Conservation (phyloP, 495 filamentous ascomycete species). For the Jackrogersella minutella region DNA sequence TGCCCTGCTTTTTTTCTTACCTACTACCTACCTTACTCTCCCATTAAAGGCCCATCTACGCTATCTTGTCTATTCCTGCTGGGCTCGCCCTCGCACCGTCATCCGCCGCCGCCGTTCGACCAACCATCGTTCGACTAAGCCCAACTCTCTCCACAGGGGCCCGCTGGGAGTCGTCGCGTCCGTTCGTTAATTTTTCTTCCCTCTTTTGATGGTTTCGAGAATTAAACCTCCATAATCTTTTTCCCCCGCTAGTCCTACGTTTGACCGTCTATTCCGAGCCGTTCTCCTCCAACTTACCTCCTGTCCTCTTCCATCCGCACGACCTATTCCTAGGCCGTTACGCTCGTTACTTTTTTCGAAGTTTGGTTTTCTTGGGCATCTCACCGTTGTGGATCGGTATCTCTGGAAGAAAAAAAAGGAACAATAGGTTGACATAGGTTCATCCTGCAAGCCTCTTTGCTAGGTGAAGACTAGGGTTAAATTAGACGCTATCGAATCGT, state of each 20-base stretch:
- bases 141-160: conserved; percentile 27
- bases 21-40: background rate
- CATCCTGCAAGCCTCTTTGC: conserved; percentile 24
- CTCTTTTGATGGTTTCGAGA: conserved; percentile 34
- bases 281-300: conserved; percentile 20
- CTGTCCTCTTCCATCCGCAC: conserved; percentile 24
- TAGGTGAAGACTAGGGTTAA: conserved; percentile 37
- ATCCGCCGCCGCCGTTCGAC: conserved; percentile 32
- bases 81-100: conserved; percentile 28
- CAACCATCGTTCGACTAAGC: conserved; percentile 33
- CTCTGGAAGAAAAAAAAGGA: conserved; percentile 18
- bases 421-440: conserved; percentile 14
- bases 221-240: conserved; percentile 33
- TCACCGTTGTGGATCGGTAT: conserved; percentile 33
- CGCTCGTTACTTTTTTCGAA: conserved; percentile 44
- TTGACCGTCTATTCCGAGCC: conserved; percentile 41
- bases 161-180: conserved; percentile 36
- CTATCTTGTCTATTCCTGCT: conserved; percentile 14
- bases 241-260: conserved; percentile 38
- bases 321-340: conserved; percentile 37
- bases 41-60: conserved; percentile 24
- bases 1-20: conserved; percentile 31
- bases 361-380: conserved; percentile 26
- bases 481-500: conserved; percentile 45
- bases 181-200: conserved; percentile 37